Percentiles rank a stretch among this genome's conserved stretches.
These are phyloP conservation scores for Solanum acaule DNA, from an alignment of 257 asterid genomes.

Conservation along the genomic window DNA sequence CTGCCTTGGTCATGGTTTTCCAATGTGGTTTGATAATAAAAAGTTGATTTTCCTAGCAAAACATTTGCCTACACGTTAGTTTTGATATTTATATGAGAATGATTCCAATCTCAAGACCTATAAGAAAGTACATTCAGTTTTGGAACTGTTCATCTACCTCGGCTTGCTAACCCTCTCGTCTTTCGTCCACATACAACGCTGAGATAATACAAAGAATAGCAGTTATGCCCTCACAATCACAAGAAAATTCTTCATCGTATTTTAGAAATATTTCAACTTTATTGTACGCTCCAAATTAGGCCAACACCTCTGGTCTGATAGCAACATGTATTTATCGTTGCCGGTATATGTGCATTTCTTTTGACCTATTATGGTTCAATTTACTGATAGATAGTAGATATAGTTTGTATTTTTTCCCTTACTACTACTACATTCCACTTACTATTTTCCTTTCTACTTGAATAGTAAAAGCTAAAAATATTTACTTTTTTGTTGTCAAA, in stretches of 20 bases:
- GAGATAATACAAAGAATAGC: too few species aligned
- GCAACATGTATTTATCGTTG: not conserved
- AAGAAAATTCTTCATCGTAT: not conserved
- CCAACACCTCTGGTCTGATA: not conserved
- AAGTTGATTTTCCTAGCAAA: too few species aligned
- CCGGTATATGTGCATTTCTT: not conserved
- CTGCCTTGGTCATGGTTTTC: too few species aligned
- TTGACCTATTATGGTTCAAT: not conserved
- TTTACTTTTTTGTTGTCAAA: not conserved
- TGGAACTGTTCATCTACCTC: too few species aligned
- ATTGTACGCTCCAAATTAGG: not conserved
- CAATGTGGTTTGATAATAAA: too few species aligned
- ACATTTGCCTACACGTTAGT: too few species aligned
- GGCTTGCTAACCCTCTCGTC: too few species aligned
- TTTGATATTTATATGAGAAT: too few species aligned
- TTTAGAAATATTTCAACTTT: not conserved
- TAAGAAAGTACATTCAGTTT: too few species aligned
- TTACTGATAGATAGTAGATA: not conserved
- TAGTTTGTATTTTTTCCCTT: not conserved
- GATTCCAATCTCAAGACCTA: too few species aligned
- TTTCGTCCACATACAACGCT: too few species aligned
- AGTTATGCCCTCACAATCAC: too few species aligned
- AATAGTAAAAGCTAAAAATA: not conserved
- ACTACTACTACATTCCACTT: not conserved
- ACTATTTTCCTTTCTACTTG: not conserved